phyloP scores from a whole-genome alignment of 495 filamentous ascomycete species.

The Xylaria bambusicola region DNA sequence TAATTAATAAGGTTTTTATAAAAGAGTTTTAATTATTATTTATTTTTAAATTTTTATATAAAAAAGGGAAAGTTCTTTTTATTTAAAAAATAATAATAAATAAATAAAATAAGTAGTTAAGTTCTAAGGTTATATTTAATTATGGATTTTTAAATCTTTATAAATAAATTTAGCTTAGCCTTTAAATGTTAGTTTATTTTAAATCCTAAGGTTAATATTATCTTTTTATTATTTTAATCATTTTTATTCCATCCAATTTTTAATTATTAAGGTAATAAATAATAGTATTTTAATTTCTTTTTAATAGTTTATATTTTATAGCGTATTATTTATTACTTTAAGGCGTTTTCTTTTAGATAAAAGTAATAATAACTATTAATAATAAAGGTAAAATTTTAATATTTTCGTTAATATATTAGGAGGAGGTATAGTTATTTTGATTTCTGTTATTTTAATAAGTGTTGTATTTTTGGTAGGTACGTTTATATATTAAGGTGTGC shows the following conservation, averaged over 20 bases:
- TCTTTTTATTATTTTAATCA: background rate
- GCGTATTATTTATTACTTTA: background rate
- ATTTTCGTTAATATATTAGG: no score
- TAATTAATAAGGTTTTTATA: background rate
- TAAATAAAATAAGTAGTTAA: background rate
- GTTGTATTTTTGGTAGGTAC: no score
- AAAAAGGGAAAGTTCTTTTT: background rate
- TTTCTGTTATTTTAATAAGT: no score
- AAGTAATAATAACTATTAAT: background rate
- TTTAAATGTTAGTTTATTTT: background rate
- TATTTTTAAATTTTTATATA: slow-evolving; percentile 1
- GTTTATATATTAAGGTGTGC: no score
- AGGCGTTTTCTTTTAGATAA: background rate
- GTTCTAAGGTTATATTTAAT: background rate
- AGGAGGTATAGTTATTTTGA: no score
- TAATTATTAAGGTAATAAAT: no score
- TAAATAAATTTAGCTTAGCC: background rate
- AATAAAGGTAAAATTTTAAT: background rate
- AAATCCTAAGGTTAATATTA: background rate
- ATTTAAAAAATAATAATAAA: background rate
- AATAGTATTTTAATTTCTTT: no score
- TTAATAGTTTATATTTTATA: no score
- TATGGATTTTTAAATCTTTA: background rate
- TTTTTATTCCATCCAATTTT: no score
- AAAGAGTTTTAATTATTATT: background rate